Base-by-base conservation (phyloP, 2,329 filamentous ascomycete species). In the Emmonsia crescens region DNA sequence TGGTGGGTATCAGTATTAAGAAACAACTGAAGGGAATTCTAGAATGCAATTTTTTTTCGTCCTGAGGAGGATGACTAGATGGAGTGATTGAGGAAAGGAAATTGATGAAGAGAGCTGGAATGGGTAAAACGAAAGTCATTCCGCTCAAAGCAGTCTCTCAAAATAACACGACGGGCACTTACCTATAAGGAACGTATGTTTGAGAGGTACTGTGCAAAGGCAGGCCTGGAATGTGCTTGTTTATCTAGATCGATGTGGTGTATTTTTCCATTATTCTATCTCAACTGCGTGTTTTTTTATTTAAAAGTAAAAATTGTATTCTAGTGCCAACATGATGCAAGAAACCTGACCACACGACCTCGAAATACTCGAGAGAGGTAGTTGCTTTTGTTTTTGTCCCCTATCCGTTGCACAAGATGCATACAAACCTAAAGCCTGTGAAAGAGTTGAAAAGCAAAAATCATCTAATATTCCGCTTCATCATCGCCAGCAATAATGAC, bases 401-500 rank as follows among this genome's bases (percentile, higher is more conserved):
- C 10, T 33, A 19, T 21, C 24, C 40, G 31, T 46, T 31, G 40
- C 40, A 33, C 19, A 19, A 33, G 40, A 57, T 9, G 8, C 21
- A 44, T 44, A n/a, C 38, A 24, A 24, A 27, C 54, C 21, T 9
- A 24, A 27, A 42, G 21, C 33, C 33, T 14, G 21, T 42, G 27
- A 40, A 27, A 8, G n/a, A 56, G 33, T 27, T 24, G n/a, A 48
- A 46, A 21, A 33, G 44, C 24, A 36, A 40, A 40, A 5, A 21
- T 31, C n/a, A 24, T 51, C 49, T 88, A 96, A 77, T 88, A 96
- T 69, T 96, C 91, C 67, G 93, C 85, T 65, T 96, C 89, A 68
- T 92, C 92, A 66, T 85, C 85, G 61, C 92, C 92, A 63, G 91
- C 85, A 70, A 96, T 87, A 75, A 96, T 96, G 66, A 96, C 92